Percentiles rank a stretch among this genome's conserved stretches.
These are phyloP conservation scores for Talaromyces sp. DNA, from an alignment of 2,329 filamentous ascomycete species.

Conservation along the genomic window DNA sequence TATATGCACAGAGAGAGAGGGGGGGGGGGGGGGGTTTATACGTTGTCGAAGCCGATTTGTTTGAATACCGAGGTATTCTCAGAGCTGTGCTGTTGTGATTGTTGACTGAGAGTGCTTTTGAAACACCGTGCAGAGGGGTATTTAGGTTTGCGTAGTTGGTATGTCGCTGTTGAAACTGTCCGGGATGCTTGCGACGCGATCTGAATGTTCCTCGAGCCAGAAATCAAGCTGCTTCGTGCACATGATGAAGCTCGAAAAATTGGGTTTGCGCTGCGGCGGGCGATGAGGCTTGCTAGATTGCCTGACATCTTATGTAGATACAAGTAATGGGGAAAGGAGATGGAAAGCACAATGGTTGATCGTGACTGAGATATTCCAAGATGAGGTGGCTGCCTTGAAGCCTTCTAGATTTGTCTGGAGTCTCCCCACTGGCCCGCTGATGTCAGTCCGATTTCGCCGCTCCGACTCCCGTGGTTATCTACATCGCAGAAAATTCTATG, in stretches of 20 bases:
- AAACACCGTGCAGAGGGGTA: not conserved
- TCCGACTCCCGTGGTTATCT: not conserved
- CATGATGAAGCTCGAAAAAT: not conserved
- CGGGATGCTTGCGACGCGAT: not conserved
- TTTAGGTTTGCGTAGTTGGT: not conserved
- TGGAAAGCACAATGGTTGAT: not conserved
- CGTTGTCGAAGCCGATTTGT: conserved; percentile 37
- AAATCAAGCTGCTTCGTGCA: conserved; percentile 4
- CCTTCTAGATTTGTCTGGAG: not conserved
- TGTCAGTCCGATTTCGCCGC: not conserved
- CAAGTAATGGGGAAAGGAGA: not conserved
- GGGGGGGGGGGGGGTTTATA: conserved; percentile 20
- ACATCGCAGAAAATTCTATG: not conserved
- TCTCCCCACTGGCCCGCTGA: not conserved
- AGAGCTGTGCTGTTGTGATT: conserved; percentile 11
- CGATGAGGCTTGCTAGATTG: not conserved
- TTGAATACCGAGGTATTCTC: conserved; percentile 19
- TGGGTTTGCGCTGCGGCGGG: conserved; percentile 10
- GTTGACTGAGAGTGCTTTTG: conserved; percentile 1
- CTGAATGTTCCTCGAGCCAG: not conserved
- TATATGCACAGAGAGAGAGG: not conserved
- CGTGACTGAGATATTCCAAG: not conserved
- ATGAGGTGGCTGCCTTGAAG: not conserved
- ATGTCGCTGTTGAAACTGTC: not conserved
- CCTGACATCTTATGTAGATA: conserved; percentile 4